Percentiles rank a stretch among this genome's conserved stretches.
These are phyloP conservation scores for Neurospora sp. DNA, from an alignment of 2,329 filamentous ascomycete genomes.

Conservation along the genomic window DNA sequence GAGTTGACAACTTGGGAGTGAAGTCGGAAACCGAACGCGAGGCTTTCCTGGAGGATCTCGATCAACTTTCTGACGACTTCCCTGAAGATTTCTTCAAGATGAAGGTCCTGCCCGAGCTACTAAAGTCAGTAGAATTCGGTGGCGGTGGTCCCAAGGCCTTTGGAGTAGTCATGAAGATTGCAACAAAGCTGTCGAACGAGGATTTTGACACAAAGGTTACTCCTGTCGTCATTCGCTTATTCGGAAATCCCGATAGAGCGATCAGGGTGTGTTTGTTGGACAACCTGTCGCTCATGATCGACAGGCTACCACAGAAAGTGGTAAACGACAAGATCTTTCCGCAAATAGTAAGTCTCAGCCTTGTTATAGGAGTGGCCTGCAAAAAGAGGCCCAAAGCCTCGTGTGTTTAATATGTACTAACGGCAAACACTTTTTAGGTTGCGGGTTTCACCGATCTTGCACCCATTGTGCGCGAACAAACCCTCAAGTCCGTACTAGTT, in stretches of 20 bases:
- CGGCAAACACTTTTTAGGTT: slow-evolving; percentile 39
- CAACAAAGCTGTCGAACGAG: slow-evolving; percentile 74
- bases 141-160: slow-evolving; percentile 91
- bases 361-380: neutral
- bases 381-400: neutral
- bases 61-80: slow-evolving; percentile 83
- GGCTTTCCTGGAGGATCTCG: slow-evolving; percentile 77
- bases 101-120: slow-evolving; percentile 85
- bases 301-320: slow-evolving; percentile 74
- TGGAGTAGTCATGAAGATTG: slow-evolving; percentile 79
- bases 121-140: slow-evolving; percentile 99
- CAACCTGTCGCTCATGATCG: slow-evolving; percentile 83
- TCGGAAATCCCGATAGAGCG: slow-evolving; percentile 83
- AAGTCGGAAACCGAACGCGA: slow-evolving; percentile 80
- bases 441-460: slow-evolving; percentile 90
- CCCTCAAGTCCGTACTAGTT: slow-evolving; percentile 83
- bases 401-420: neutral
- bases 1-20: slow-evolving; percentile 83
- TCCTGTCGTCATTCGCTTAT: slow-evolving; percentile 78
- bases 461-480: slow-evolving; percentile 88
- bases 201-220: slow-evolving; percentile 81
- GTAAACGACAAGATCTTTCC: slow-evolving; percentile 98
- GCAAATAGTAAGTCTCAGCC: slow-evolving; percentile 55
- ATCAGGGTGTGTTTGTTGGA: slow-evolving; percentile 86
- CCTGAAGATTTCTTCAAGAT: slow-evolving; percentile 97